Evolutionary conservation across 768 basidiomycete species (phyloP), one percentile per base, ranked within the genome.

Genomic region (Agaricus subrufescens): DNA sequence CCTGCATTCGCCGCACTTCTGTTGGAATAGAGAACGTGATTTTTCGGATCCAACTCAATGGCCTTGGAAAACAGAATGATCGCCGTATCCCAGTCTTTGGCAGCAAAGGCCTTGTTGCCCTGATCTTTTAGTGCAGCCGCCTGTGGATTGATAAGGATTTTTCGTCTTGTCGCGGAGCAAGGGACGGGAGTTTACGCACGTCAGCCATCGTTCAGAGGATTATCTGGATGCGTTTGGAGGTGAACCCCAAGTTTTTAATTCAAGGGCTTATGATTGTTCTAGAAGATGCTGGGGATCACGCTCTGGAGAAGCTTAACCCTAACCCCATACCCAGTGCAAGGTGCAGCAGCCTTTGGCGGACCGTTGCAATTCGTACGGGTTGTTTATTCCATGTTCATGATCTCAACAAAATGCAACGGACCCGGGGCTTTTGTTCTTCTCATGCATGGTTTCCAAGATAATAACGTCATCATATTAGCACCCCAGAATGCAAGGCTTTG

Each of bases 51-150:
- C 62, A 95, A 64, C 46, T 79, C 83, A 66, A 98, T 89, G 19
- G 91, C 95, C 65, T 92, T 80, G 3, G 83, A 78, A 71, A 92
- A 93, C 47, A 89, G 74, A 66, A 87, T 81, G 75, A 91, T 90
- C 6, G 95, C 94, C 63, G 80, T 84, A 74, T 91, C 86, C 73
- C 91, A 97, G 64, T 97, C 84, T 69, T 94, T 97, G 54, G 91
- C 91, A 39, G 89, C 79, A 73, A 98, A 98, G 23, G 95, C 94
- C 67, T 94, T 94, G 80, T 98, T 98, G 65, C 94, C 95, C 66
- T 84, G 84, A 66, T 92, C 90, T 76, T 98, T 98, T 61, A 97
- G 77, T 58, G 83, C 74, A 67, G 78, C 77, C 34, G 71, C 77
- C 74, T 76, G 42, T 46, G 46, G 57, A 49, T 6, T 50, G 30